Conservation (phyloP, 345 rosid genomes). For the Camelina sativa region DNA sequence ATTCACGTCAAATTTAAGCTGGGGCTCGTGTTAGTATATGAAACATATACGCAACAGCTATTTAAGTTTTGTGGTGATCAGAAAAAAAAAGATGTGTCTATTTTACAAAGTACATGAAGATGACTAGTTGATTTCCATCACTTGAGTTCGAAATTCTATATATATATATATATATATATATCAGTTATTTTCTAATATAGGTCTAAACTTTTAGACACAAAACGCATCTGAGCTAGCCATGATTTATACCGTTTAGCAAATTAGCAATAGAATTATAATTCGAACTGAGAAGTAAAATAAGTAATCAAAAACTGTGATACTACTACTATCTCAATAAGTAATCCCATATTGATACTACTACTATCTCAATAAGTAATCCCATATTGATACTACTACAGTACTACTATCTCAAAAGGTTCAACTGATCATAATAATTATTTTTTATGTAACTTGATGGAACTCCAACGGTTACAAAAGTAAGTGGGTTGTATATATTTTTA, state of each 20-base stretch:
- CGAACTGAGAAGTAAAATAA: not conserved
- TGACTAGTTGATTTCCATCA: not conserved
- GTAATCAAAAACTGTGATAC: not conserved
- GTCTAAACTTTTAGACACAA: not conserved
- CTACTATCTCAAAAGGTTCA: slow-evolving; percentile 1
- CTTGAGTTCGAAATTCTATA: slow-evolving; percentile 9
- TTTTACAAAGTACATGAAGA: not conserved
- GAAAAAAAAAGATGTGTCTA: not conserved
- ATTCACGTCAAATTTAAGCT: no score
- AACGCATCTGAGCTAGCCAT: not conserved
- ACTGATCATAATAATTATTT: slow-evolving; percentile 5
- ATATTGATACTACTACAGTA: not conserved
- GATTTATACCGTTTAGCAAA: not conserved
- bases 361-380: no score
- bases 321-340: no score
- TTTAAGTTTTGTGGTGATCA: not conserved
- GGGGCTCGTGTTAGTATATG: no score
- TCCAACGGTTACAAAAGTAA: slow-evolving; percentile 40
- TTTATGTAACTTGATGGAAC: slow-evolving; percentile 17
- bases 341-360: no score
- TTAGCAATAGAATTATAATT: not conserved
- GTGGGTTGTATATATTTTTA: slow-evolving; percentile 15
- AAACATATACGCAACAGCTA: no score
- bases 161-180: no score
- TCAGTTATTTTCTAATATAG: not conserved